These are phyloP conservation scores for Blepharisma stoltei DNA, from an alignment of 73 alveolate species.

Conservation along the genomic window DNA sequence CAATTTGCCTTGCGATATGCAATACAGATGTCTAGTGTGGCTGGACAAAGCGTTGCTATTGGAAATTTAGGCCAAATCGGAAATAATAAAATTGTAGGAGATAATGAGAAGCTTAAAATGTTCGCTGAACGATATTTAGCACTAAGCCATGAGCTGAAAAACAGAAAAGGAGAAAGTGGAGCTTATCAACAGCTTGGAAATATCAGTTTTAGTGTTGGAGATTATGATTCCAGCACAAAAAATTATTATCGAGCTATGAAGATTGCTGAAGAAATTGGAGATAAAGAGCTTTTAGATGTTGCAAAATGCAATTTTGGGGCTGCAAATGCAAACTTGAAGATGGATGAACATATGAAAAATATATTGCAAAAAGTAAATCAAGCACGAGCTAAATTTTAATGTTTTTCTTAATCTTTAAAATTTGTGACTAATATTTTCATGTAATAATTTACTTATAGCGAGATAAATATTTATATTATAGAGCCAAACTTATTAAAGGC, in stretches of 20 bases:
- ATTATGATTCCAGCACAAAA: conserved; percentile 53
- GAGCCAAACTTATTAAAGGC: too few relatives aligned
- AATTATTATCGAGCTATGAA: conserved; percentile 68
- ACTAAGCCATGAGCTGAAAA: conserved; percentile 54
- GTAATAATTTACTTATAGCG: too few relatives aligned
- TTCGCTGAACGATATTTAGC: conserved; percentile 61
- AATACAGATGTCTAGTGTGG: conserved; percentile 62
- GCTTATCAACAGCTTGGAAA: conserved; percentile 65
- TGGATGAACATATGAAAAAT: conserved; percentile 55
- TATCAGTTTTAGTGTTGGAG: conserved; percentile 50
- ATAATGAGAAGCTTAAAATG: conserved; percentile 59
- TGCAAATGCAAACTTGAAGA: conserved; percentile 63
- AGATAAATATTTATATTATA: too few relatives aligned
- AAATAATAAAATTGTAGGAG: conserved; percentile 39
- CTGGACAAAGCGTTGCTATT: conserved; percentile 67
- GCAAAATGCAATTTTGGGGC: conserved; percentile 64
- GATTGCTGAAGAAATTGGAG: conserved; percentile 65
- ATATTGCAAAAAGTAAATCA: conserved; percentile 29
- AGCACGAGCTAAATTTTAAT: too few relatives aligned
- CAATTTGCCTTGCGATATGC: conserved; percentile 66
- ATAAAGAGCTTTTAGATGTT: conserved; percentile 41
- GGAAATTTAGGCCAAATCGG: conserved; percentile 66
- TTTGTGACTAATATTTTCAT: too few relatives aligned
- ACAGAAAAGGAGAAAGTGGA: conserved; percentile 65
- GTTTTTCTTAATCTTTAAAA: too few relatives aligned